Conservation (phyloP, 768 basidiomycete species). For the Flagelloscypha sp. region DNA sequence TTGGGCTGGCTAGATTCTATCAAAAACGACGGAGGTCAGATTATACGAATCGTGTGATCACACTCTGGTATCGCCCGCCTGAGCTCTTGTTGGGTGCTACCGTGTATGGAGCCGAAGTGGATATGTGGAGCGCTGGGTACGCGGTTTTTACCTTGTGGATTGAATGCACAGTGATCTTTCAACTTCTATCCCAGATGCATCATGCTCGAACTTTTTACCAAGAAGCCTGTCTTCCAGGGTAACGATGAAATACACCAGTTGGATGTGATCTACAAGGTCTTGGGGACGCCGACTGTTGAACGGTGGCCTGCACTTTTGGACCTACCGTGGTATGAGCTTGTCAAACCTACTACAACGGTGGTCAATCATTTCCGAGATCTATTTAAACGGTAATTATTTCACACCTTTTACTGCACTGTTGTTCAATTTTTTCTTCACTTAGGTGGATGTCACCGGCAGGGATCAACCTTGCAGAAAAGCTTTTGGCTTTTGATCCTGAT, state of each 20-base stretch:
- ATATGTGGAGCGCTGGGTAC: conserved; percentile 99
- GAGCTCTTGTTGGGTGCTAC: conserved; percentile 94
- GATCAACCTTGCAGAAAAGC: conserved; percentile 76
- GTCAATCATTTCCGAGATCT: conserved; percentile 72
- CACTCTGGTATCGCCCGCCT: conserved; percentile 95
- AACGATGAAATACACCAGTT: conserved; percentile 97
- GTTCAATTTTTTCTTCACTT: conserved; percentile 1
- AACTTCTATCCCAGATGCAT: conserved; percentile 64
- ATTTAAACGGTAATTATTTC: conserved; percentile 68
- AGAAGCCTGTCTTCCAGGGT: conserved; percentile 96
- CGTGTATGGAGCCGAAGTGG: conserved; percentile 93
- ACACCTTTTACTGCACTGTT: not conserved
- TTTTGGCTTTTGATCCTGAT: conserved; percentile 76
- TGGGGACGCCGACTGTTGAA: conserved; percentile 80
- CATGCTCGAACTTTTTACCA: conserved; percentile 94
- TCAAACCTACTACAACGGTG: conserved; percentile 75
- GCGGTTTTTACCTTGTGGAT: conserved; percentile 13
- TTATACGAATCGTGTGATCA: conserved; percentile 99
- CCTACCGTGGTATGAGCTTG: conserved; percentile 98
- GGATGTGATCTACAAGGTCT: conserved; percentile 82
- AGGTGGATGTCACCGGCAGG: conserved; percentile 86
- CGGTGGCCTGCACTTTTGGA: conserved; percentile 78
- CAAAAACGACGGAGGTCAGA: conserved; percentile 84
- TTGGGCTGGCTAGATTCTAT: conserved; percentile 94
- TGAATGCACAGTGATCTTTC: conserved; percentile 3